Evolutionary conservation across 2,329 filamentous ascomycete genomes (phyloP).

Genomic region (Bipolaris sorokiniana): DNA sequence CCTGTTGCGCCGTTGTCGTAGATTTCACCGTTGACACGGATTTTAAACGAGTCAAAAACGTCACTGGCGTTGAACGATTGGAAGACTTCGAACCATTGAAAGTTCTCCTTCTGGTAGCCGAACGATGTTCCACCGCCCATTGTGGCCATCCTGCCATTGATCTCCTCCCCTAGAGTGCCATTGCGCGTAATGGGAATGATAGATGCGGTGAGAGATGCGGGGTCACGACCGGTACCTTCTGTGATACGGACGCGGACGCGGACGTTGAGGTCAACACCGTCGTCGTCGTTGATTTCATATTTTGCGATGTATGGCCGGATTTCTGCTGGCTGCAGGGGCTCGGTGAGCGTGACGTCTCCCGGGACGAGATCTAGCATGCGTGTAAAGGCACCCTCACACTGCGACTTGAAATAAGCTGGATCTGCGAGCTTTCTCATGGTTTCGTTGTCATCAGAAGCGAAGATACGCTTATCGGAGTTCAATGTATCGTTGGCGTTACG

Average conservation of each 20-base stretch:
- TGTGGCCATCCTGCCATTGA: not conserved
- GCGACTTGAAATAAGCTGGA: constrained; percentile 22
- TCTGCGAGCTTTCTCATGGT: constrained; percentile 40
- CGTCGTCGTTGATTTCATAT: constrained; percentile 17
- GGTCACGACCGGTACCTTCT: constrained; percentile 10
- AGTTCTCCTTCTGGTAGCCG: constrained; percentile 11
- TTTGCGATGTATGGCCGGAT: constrained; percentile 28
- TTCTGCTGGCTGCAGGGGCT: constrained; percentile 24
- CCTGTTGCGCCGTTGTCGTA: constrained; percentile 19
- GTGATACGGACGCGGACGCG: constrained; percentile 26
- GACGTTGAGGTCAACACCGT: constrained; percentile 21
- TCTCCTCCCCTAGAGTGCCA: not conserved
- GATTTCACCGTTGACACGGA: constrained; percentile 7
- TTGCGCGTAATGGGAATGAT: constrained; percentile 10
- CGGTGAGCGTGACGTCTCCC: constrained; percentile 23
- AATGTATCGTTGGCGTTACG: constrained; percentile 36
- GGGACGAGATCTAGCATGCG: constrained; percentile 33
- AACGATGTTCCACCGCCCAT: constrained; percentile 3
- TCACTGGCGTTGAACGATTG: constrained; percentile 3
- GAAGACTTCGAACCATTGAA: constrained; percentile 17
- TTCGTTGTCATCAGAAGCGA: constrained; percentile 36
- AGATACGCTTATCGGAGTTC: constrained; percentile 44
- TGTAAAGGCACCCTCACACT: constrained; percentile 26
- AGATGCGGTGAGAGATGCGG: constrained; percentile 3
- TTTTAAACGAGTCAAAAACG: constrained; percentile 11